Conservation (phyloP, 1,284 basidiomycete genomes). For the Neonothopanus nambi region DNA sequence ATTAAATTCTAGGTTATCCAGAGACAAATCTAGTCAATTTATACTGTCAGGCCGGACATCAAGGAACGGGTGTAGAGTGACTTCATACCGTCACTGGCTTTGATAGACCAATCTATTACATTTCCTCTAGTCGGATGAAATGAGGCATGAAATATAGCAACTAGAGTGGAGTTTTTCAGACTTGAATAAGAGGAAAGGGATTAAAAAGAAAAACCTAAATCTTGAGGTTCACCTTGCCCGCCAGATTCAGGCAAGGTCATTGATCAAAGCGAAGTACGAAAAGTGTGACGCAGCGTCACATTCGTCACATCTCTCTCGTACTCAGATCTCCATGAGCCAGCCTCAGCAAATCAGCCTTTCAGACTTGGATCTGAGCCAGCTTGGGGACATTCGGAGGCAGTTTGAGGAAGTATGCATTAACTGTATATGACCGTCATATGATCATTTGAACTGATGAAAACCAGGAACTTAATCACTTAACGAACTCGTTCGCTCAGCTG, state of each 20-base stretch:
- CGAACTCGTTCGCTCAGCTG: conserved; percentile 90
- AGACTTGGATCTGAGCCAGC: conserved; percentile 81
- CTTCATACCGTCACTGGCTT: conserved; percentile 57
- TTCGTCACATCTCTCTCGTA: conserved; percentile 20
- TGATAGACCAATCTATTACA: conserved; percentile 72
- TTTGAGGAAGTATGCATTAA: conserved; percentile 94
- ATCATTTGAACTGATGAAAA: conserved; percentile 11
- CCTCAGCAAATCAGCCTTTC: conserved; percentile 75
- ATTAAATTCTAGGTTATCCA: conserved; percentile 75
- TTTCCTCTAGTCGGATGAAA: conserved; percentile 82
- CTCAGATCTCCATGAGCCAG: conserved; percentile 29
- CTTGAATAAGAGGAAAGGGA: too few relatives aligned
- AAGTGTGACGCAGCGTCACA: conserved; percentile 2
- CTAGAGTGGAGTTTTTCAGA: too few relatives aligned
- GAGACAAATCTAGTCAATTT: conserved; percentile 50
- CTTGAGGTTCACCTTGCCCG: conserved; percentile 30
- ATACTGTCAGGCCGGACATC: too few relatives aligned
- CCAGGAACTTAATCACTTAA: conserved; percentile 91
- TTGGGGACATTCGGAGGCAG: conserved; percentile 85
- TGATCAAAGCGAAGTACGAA: neutral
- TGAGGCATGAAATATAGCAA: conserved; percentile 79
- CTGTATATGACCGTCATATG: conserved; percentile 20
- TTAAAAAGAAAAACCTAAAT: conserved; percentile 53
- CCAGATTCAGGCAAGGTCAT: neutral
- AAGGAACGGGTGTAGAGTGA: neutral